Conservation (phyloP, 495 filamentous ascomycete species). For the Penicillium riverlandense region DNA sequence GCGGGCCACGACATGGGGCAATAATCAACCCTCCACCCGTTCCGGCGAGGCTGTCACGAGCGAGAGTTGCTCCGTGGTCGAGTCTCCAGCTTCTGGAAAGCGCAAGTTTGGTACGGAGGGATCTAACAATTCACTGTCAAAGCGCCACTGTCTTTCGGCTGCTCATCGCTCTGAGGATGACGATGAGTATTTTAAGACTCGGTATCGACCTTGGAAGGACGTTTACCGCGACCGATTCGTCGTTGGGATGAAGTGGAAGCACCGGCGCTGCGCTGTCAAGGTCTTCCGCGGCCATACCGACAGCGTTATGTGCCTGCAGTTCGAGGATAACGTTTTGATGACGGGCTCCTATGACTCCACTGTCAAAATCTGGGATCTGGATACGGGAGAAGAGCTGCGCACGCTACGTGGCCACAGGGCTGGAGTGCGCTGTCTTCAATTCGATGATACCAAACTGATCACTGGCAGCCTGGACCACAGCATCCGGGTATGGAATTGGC, state of each 20-base stretch:
- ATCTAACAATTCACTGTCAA: conserved; percentile 26
- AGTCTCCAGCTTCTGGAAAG: conserved; percentile 24
- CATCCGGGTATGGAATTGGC: conserved; percentile 93
- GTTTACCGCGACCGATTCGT: conserved; percentile 84
- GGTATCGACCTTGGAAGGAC: conserved; percentile 80
- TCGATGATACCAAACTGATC: conserved; percentile 86
- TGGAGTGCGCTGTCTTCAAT: conserved; percentile 83
- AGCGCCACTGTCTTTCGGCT: conserved; percentile 28
- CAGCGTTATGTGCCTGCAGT: conserved; percentile 93
- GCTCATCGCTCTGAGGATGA: conserved; percentile 21
- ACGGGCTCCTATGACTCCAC: conserved; percentile 93
- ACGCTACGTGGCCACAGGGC: conserved; percentile 74
- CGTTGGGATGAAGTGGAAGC: conserved; percentile 93
- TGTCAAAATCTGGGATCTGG: conserved; percentile 93
- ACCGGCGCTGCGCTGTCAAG: conserved; percentile 76
- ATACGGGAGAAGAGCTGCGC: conserved; percentile 76
- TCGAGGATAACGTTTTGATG: conserved; percentile 85
- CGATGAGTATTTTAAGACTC: conserved; percentile 40
- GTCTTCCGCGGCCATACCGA: conserved; percentile 85
- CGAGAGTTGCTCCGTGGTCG: conserved; percentile 12
- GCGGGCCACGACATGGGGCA: conserved; percentile 50
- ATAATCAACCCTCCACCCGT: conserved; percentile 17
- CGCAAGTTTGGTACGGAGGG: conserved; percentile 28
- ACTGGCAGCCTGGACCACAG: conserved; percentile 75
- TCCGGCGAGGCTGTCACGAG: conserved; percentile 10